These are phyloP conservation scores for Fusarium chuoi DNA, from an alignment of 2,329 filamentous ascomycete genomes.

Conservation along the genomic window DNA sequence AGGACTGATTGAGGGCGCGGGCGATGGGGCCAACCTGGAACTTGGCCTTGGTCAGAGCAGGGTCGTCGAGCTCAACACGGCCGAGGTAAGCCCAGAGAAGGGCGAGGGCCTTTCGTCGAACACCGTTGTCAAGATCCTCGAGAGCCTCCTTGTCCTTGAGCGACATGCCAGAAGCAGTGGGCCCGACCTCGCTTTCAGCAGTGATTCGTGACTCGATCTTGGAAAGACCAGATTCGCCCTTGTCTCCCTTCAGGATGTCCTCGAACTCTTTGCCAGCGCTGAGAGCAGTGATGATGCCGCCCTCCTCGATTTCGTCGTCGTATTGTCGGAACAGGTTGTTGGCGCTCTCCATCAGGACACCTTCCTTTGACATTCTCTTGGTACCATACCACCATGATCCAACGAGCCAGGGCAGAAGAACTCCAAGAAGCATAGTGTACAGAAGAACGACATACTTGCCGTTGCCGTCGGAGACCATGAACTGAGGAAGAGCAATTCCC, in stretches of 20 bases:
- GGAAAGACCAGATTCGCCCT: slow-evolving; percentile 81
- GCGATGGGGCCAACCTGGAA: slow-evolving; percentile 90
- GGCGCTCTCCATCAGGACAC: slow-evolving; percentile 90
- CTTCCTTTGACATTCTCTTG: slow-evolving; percentile 91
- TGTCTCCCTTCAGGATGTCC: slow-evolving; percentile 77
- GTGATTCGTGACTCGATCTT: slow-evolving; percentile 86
- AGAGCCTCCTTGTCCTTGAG: slow-evolving; percentile 80
- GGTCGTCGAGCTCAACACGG: slow-evolving; percentile 84
- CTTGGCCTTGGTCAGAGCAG: slow-evolving; percentile 83
- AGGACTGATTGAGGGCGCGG: slow-evolving; percentile 84
- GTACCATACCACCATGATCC: slow-evolving; percentile 99
- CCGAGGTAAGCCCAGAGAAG: slow-evolving; percentile 96
- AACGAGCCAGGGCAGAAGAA: slow-evolving; percentile 90
- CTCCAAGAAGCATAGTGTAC: slow-evolving; percentile 88
- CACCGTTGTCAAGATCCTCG: slow-evolving; percentile 81
- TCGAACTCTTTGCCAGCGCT: slow-evolving; percentile 90
- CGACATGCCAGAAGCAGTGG: slow-evolving; percentile 68
- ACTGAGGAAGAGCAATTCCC: slow-evolving; percentile 92
- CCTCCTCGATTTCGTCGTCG: slow-evolving; percentile 82
- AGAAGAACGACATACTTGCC: slow-evolving; percentile 94
- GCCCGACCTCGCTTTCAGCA: slow-evolving; percentile 64
- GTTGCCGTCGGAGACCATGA: slow-evolving; percentile 91
- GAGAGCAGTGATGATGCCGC: slow-evolving; percentile 81
- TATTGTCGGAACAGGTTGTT: slow-evolving; percentile 96
- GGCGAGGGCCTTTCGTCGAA: slow-evolving; percentile 85